Base-by-base conservation (phyloP, 306 rosid species). In the Inga leiocalycina region DNA sequence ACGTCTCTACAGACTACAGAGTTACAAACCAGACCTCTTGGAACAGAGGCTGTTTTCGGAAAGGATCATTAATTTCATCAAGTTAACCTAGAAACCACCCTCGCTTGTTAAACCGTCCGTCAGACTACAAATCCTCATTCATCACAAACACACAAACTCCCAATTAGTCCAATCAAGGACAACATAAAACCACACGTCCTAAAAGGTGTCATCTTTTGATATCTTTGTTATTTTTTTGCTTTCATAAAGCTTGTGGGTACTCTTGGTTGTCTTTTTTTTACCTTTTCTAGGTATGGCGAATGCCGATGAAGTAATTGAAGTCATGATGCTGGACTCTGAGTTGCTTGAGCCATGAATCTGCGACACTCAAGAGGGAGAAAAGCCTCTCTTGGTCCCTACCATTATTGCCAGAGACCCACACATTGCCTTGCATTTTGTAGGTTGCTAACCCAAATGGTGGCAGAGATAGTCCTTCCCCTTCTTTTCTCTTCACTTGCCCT, bases 281-380 rank as follows among this genome's bases (percentile, higher is more conserved):
- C 8, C 43, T 39, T 8, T 86, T 11, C 54, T 86, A 89, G 77
- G 88, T 87, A 80, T 82, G 90, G 24, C 90, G 46, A 76, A 81
- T 49, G 59, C 94, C 90, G 8, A 83, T 90, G 89, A 96, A 96
- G 92, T 90, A 89, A 81, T 91, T 90, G 86, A 92, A 96, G 91
- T 96, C 99, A 81, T 92, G 99, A 82, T 96, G 99, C 69, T 92
- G 95, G 80, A 96, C 98, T 88, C 89, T 85, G 11, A 94, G 85
- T 41, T 96, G 99, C 91, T 96, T 96, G 82, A 96, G 83, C 99
- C 99, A 96, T 45, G 99, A 96, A 80, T 96, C 97, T 0, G 98
- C 99, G 77, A 92, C 97, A 67, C 97, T 91, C 87, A 81, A 86
- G 8, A 96, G 92, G 0, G 97, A 86, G 79, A 85, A 72, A 4